Base-by-base conservation (phyloP, 2,329 filamentous ascomycete species). In the Trichoderma gracile region DNA sequence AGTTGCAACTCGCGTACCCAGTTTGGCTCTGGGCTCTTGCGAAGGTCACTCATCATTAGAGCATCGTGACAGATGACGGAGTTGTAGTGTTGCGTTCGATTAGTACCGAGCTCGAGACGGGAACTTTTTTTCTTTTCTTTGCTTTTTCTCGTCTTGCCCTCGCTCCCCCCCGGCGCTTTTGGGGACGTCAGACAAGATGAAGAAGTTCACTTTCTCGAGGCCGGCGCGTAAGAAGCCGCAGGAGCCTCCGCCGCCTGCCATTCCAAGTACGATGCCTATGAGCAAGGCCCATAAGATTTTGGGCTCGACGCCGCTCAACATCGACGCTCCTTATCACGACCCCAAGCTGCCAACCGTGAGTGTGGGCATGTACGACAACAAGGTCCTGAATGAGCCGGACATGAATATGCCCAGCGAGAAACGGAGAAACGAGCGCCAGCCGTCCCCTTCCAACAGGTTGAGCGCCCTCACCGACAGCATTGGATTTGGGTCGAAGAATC, bases 271-370 rank as follows among this genome's bases (percentile, higher is more conserved):
- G n/a, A 74, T 75, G 42, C 76, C 78, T 2, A 74, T 81, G 68
- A 82, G 79, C 65, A 85, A 85, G 70, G 82, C 80, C 1, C 81
- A 84, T 68, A 81, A 79, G 68, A 77, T 84, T 17, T 71, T 85
- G 45, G 83, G 82, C 25, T 78, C 78, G 5, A 76, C 78, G 27
- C 78, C 79, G 6, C 74, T 82, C 69, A 80, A 74, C 68, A 74
- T 79, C 66, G 79, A 81, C 66, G 72, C 76, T 9, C 68, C 73
- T 4, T 38, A 72, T 45, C 68, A 69, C 80, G 81, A 84, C 59
- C 71, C 75, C 8, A 69, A 69, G 17, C 82, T 81, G 3, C 77
- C 72, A 42, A 78, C 74, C 46, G 81, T 82, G 67, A 82, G 78
- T 71, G 78, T 81, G 66, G 77, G 77, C 42, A 69, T 76, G 63